phyloP scores from a whole-genome alignment of 1,139 yeast genomes.

The Debaryomyces nepalensis region DNA sequence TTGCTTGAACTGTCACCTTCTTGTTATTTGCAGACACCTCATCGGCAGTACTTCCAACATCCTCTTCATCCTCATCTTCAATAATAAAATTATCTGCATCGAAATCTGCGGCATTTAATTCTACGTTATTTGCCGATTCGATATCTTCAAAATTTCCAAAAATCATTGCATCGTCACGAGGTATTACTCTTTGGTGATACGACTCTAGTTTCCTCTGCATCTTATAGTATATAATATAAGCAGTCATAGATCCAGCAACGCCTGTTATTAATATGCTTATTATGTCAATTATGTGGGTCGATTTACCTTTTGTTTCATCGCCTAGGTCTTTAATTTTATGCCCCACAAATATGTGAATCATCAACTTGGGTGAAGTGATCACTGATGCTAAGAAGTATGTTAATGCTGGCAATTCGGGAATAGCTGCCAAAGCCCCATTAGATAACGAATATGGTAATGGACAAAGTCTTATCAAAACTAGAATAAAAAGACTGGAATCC shows the following conservation, averaged over 20 bases:
- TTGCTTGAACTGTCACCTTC: neutral
- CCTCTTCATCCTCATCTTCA: constrained; percentile 31
- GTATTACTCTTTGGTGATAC: constrained; percentile 30
- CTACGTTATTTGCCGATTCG: constrained; percentile 35
- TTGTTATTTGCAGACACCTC: neutral
- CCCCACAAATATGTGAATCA: constrained; percentile 82
- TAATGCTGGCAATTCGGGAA: constrained; percentile 68
- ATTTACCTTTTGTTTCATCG: constrained; percentile 51
- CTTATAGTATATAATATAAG: constrained; percentile 71
- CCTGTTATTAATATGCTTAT: constrained; percentile 65
- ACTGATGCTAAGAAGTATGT: constrained; percentile 75
- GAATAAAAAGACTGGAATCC: constrained; percentile 63
- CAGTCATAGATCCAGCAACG: constrained; percentile 60
- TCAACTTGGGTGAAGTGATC: constrained; percentile 78
- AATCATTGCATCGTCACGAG: constrained; percentile 36
- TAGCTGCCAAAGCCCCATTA: constrained; percentile 88
- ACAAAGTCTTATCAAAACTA: constrained; percentile 77
- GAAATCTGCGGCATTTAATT: constrained; percentile 38
- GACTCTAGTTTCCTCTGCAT: constrained; percentile 50
- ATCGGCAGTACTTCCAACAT: constrained; percentile 2
- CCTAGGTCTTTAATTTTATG: constrained; percentile 75
- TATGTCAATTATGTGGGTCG: constrained; percentile 63
- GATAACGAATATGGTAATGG: constrained; percentile 93
- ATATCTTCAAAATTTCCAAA: constrained; percentile 49
- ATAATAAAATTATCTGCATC: constrained; percentile 46